These are phyloP conservation scores for Venturia aucupariae DNA, from an alignment of 2,329 filamentous ascomycete species.

Conservation along the genomic window DNA sequence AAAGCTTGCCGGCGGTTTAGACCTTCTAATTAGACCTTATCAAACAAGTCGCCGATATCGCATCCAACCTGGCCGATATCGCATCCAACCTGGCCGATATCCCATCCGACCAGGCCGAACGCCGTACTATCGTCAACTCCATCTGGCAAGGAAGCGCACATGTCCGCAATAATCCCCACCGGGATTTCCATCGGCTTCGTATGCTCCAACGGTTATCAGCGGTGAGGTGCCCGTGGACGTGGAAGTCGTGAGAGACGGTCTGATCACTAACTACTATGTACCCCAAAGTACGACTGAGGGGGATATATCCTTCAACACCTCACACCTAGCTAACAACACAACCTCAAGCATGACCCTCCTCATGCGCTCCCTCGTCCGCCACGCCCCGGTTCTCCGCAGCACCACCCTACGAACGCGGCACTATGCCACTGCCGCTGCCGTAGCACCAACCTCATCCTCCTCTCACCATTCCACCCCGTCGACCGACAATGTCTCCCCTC, in stretches of 20 bases:
- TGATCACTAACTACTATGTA: too few species aligned
- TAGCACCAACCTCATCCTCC: background rate
- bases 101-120: background rate
- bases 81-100: background rate
- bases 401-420: constrained; percentile 17
- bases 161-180: too few species aligned
- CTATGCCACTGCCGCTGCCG: background rate
- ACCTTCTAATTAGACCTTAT: too few species aligned
- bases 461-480: background rate
- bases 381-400: constrained; percentile 18
- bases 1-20: too few species aligned
- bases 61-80: background rate
- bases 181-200: background rate
- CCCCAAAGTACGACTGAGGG: too few species aligned
- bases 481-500: background rate
- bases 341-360: constrained; percentile 24
- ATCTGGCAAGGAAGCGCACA: background rate
- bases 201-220: background rate
- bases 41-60: background rate
- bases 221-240: background rate
- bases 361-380: background rate
- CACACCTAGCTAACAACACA: background rate
- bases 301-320: too few species aligned
- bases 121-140: background rate
- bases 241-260: background rate